These are phyloP conservation scores for Populus simonii DNA, from an alignment of 345 rosid species.

Conservation along the genomic window DNA sequence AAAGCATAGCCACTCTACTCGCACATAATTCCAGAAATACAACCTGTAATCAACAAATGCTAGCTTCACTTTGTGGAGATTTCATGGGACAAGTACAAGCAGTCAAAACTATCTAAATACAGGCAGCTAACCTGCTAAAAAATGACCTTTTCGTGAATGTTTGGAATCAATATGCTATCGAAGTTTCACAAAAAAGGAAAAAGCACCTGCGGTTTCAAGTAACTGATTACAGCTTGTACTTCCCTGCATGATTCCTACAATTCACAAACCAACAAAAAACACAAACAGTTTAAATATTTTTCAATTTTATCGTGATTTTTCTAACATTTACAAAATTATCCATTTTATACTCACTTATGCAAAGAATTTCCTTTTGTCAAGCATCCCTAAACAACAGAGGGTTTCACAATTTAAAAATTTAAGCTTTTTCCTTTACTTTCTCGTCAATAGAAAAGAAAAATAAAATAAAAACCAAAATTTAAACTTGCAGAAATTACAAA, in stretches of 20 bases:
- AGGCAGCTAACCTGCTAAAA: conserved; percentile 23
- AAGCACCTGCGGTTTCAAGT: conserved; percentile 88
- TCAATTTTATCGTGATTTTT: background rate
- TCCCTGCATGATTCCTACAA: conserved; percentile 81
- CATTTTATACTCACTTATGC: background rate
- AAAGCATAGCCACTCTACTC: conserved; percentile 71
- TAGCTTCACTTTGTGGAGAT: background rate
- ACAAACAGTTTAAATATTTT: background rate
- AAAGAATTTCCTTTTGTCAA: background rate
- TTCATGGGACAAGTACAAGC: background rate
- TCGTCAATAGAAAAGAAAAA: background rate
- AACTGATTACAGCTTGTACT: conserved; percentile 72
- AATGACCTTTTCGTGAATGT: conserved; percentile 17
- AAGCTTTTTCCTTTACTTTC: background rate
- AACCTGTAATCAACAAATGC: conserved; percentile 45
- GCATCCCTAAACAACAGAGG: background rate
- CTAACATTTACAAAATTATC: background rate
- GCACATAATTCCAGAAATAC: conserved; percentile 93
- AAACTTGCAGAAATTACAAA: background rate
- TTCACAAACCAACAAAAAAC: background rate
- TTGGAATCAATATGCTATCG: conserved; percentile 22
- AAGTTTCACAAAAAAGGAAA: conserved; percentile 16
- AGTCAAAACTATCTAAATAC: conserved; percentile 5
- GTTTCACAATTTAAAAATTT: background rate
- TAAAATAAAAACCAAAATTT: background rate